These are phyloP conservation scores for Podaxis sp. DNA, from an alignment of 768 basidiomycete genomes.

Conservation along the genomic window DNA sequence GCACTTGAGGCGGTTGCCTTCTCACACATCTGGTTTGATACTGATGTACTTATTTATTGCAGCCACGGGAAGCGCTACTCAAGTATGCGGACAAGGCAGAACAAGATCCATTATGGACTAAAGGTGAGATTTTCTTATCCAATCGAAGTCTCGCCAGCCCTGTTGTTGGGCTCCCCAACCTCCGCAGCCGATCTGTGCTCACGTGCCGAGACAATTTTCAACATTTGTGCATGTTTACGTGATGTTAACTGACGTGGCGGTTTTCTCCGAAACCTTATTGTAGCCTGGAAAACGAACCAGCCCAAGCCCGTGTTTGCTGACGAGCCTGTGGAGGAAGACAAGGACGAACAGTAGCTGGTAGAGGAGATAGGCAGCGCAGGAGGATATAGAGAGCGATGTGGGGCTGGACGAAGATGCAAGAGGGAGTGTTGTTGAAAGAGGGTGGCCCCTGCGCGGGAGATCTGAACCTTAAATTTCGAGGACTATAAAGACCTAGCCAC, in stretches of 20 bases:
- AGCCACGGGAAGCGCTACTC: conserved; percentile 97
- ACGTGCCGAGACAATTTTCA: conserved; percentile 31
- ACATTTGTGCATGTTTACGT: conserved; percentile 40
- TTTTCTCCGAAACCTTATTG: conserved; percentile 46
- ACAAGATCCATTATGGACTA: conserved; percentile 78
- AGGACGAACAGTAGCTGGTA: conserved; percentile 36
- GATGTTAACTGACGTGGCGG: conserved; percentile 60
- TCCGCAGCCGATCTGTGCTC: conserved; percentile 18
- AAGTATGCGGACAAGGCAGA: conserved; percentile 81
- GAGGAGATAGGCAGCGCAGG: conserved; percentile 12
- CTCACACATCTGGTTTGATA: conserved; percentile 5
- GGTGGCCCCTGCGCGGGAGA: conserved; percentile 75
- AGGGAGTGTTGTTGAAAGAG: conserved; percentile 31
- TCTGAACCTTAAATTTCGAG: conserved; percentile 79
- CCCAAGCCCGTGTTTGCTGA: conserved; percentile 82
- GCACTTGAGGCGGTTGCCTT: conserved; percentile 9
- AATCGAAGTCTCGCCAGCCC: not conserved
- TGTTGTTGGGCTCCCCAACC: not conserved
- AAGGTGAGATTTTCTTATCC: conserved; percentile 51
- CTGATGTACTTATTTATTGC: conserved; percentile 21
- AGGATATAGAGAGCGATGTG: conserved; percentile 17
- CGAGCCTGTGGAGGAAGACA: conserved; percentile 54
- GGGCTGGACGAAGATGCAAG: conserved; percentile 18
- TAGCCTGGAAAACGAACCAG: conserved; percentile 86
- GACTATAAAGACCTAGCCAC: conserved; percentile 78